Evolutionary conservation across 495 filamentous ascomycete genomes (phyloP), one percentile per base, ranked within the genome.

Genomic region (Lentithecium fluviatile): DNA sequence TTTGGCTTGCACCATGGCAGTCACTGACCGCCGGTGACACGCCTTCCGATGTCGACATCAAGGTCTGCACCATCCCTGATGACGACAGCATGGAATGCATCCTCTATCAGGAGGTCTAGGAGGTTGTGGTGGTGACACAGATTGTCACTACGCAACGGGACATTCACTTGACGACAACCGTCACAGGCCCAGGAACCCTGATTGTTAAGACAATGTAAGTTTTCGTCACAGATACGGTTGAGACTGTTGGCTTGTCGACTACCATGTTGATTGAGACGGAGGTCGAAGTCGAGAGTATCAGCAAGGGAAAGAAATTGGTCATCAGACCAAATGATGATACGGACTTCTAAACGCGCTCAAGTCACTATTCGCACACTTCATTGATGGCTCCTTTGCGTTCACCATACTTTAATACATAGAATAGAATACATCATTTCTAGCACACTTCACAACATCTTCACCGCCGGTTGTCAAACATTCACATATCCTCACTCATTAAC

Each of bases 1-100:
- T 68, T 56, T 71, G 69, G 43, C 32, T 70, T 17, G 71, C 70
- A 3, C 70, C 71, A 0, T 74, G 71, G 71, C 65, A 74, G 26
- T 50, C 64, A 2, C 62, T 74, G 19, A 71, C 65, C 0, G 52
- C 45, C 17, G 70, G 62, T n/a, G 59, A 56, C 7, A 59, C 66
- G 1, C 66, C 71, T 2, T 48, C 55, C 10, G 65, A 71, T 38
- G 58, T 72, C 43, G 67, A 65, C 26, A 52, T 63, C 42, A 68
- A 69, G 52, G 57, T 75, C 15, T 75, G 70, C 56, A 62, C 53
- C 1, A 60, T 55, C n/a, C 32, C 55, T 29, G 40, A 52, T 15
- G 58, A 67, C 37, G 71, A 58, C 32, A 59, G 64, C 2, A 25
- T 67, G n/a, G 56, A 68, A 34, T 75, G 73, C 60, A 54, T 69